These are phyloP conservation scores for Paramecium tetraurelia DNA, from an alignment of 73 alveolate species.

Conservation along the genomic window DNA sequence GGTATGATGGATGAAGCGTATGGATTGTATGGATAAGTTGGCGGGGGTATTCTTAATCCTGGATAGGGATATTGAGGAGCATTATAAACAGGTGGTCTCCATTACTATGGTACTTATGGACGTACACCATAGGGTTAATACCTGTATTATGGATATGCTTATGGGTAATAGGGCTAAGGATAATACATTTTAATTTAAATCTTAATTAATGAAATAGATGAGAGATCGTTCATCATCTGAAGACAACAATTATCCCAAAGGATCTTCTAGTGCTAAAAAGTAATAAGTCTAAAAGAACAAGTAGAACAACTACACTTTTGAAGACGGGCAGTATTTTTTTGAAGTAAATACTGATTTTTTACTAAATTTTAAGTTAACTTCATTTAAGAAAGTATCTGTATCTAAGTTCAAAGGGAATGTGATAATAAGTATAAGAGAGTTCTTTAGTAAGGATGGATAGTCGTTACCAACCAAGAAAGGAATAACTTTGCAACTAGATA, in stretches of 20 bases:
- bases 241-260: background rate
- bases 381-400: background rate
- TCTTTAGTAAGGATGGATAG: conserved; percentile 20
- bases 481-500: background rate
- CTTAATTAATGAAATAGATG: background rate
- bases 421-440: conserved; percentile 41
- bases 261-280: background rate
- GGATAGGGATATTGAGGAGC: background rate
- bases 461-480: conserved; percentile 39
- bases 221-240: background rate
- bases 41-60: background rate
- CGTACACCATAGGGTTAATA: conserved; percentile 23
- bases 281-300: background rate
- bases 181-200: background rate
- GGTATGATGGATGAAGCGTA: conserved; percentile 8
- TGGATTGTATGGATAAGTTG: background rate
- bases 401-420: conserved; percentile 16
- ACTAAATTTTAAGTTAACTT: conserved; percentile 1
- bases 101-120: background rate
- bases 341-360: background rate
- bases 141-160: background rate
- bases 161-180: background rate
- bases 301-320: background rate
- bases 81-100: conserved; percentile 8
- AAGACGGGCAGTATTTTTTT: background rate